Percentiles rank a stretch among this genome's conserved stretches.
Evolutionary conservation across 768 basidiomycete genomes (phyloP).

Genomic region (Phallus indusiatus): DNA sequence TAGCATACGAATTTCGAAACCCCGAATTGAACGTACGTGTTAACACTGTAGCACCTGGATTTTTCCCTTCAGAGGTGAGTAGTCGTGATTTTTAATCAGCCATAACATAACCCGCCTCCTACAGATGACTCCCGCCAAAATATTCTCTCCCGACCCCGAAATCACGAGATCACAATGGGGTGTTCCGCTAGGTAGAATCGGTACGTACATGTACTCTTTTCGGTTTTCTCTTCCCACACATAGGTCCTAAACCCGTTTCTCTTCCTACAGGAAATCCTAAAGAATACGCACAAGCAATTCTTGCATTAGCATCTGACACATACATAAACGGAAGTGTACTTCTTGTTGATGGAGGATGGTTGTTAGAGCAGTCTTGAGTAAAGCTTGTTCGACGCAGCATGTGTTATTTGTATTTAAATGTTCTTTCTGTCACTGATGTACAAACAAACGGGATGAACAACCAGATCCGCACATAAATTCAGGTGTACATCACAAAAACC

Average conservation of each 20-base stretch:
- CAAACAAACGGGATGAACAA: too few species aligned
- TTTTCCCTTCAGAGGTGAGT: conserved; percentile 9
- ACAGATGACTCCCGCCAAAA: conserved; percentile 9
- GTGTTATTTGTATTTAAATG: too few species aligned
- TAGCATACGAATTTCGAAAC: conserved; percentile 8
- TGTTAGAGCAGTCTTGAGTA: conserved; percentile 6
- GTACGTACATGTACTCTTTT: neutral
- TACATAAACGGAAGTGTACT: conserved; percentile 7
- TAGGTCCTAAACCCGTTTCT: too few species aligned
- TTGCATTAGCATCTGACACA: conserved; percentile 1
- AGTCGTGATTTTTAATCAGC: neutral
- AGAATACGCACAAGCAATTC: conserved; percentile 9
- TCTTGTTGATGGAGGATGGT: conserved; percentile 9
- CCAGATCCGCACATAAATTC: too few species aligned
- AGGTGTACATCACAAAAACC: too few species aligned
- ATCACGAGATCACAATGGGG: conserved; percentile 3
- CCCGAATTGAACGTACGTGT: conserved; percentile 4
- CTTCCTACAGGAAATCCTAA: neutral
- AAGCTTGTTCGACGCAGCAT: neutral
- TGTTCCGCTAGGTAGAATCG: conserved; percentile 3
- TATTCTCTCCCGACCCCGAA: neutral
- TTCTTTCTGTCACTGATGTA: too few species aligned
- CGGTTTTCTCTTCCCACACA: too few species aligned
- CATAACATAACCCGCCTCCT: neutral
- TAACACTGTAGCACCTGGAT: conserved; percentile 10